Evolutionary conservation across 2,329 filamentous ascomycete genomes (phyloP), one percentile per base, ranked within the genome.

Genomic region (Botryotinia narcissicola): DNA sequence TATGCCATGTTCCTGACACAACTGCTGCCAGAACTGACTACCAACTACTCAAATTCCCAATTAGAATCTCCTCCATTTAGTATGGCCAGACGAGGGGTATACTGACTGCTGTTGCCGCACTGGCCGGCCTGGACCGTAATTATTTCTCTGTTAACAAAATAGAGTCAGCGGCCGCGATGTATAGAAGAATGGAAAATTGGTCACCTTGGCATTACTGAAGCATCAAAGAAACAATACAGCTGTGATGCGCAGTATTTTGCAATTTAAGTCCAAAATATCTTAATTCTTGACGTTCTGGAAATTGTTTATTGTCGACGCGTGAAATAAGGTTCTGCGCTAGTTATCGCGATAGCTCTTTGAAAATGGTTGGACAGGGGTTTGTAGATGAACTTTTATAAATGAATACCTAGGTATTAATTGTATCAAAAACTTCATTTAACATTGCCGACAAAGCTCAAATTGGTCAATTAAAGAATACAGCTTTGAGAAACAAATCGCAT

Each of bases 111-210:
- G 86, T 98, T 98, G 89, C 95, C 96, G 88, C 96, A 98, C 85
- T 98, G 96, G 88, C 96, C 96, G 77, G 97, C 95, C 85, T 99
- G 96, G 80, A 99, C 92, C 76, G 97, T 99, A 84, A 99, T 99
- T 81, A 99, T 99, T 89, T 99, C 96, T 84, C 96, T 98, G 1
- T 20, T 25, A 54, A 46, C 10, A 42, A 48, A 73, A 37, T 54
- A 48, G 44, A 46, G 67, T 76, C 70, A 76, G 76, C 60, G 42
- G 64, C 60, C 37, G 74, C 69, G 40, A 68, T 64, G 51, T 70
- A 40, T 61, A 51, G 40, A 60, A 35, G 6, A 46, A 40, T 14
- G 44, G 37, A 73, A 7, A 40, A 32, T 32, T 29, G 37, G 62
- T 63, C 76, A 82, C 80, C 80, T 80, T 77, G 80, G 80, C 80